A percentile compares a stretch with the other conserved stretches of the same genome.
Evolutionary conservation across 2,329 filamentous ascomycete genomes (phyloP).

Genomic region (Sarocladium kiliense): DNA sequence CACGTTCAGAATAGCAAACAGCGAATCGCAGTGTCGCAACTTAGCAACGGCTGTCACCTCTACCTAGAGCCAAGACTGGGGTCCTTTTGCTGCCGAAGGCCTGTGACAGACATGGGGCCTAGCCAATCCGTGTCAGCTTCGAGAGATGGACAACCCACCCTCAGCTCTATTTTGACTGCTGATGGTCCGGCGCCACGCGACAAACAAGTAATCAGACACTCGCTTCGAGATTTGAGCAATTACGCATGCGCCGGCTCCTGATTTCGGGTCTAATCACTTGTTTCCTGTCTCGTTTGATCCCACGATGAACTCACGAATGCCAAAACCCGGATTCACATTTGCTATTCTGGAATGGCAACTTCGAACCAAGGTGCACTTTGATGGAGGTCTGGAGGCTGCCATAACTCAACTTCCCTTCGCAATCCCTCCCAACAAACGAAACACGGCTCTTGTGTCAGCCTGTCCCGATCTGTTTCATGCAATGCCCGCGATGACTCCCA

Average conservation of each 20-base stretch:
- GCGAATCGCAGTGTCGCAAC: no score
- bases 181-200: background rate
- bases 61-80: background rate
- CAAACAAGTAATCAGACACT: background rate
- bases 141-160: conserved; percentile 3
- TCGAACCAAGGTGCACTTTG: no score
- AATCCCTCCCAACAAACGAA: background rate
- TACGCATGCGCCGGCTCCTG: background rate
- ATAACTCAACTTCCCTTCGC: no score
- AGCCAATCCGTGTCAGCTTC: background rate
- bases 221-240: background rate
- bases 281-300: background rate
- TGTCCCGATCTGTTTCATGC: conserved; percentile 2
- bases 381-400: no score
- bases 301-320: background rate
- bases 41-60: no score
- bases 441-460: conserved; percentile 1
- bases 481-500: background rate
- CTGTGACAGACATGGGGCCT: background rate
- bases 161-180: conserved; percentile 9
- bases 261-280: background rate
- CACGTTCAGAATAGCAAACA: no score
- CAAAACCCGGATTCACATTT: no score
- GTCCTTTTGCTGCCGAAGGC: background rate
- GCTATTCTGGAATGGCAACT: no score